phyloP scores from a whole-genome alignment of 129 eudicot species.

The Smallanthus sonchifolius region DNA sequence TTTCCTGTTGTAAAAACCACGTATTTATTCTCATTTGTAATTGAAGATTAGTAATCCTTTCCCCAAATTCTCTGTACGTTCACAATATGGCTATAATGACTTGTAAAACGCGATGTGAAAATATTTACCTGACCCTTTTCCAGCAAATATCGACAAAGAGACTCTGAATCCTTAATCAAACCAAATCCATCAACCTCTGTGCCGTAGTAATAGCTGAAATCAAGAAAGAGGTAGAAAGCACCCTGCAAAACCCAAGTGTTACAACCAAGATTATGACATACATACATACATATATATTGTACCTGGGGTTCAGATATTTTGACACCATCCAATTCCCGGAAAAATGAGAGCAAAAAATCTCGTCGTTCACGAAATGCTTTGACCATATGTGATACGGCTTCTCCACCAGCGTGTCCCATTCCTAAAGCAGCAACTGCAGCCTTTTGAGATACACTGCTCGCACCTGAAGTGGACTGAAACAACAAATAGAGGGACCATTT shows the following conservation, averaged over 20 bases:
- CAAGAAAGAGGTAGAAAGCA: slow-evolving; percentile 94
- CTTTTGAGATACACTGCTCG: slow-evolving; percentile 86
- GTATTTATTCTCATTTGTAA: no score
- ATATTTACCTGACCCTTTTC: slow-evolving; percentile 80
- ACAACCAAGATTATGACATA: neutral
- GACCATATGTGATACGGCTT: slow-evolving; percentile 77
- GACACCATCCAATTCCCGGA: slow-evolving; percentile 70
- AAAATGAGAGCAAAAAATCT: slow-evolving; percentile 67
- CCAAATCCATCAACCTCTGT: slow-evolving; percentile 78
- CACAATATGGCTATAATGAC: neutral
- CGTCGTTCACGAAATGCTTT: slow-evolving; percentile 83
- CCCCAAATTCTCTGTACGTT: no score
- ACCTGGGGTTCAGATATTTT: slow-evolving; percentile 93
- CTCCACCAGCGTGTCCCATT: slow-evolving; percentile 96
- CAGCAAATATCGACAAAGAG: slow-evolving; percentile 82
- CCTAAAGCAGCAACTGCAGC: slow-evolving; percentile 97
- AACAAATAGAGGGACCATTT: neutral
- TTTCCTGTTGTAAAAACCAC: no score
- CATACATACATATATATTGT: neutral
- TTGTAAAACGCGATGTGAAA: neutral
- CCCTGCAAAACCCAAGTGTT: slow-evolving; percentile 52
- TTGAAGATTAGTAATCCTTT: no score
- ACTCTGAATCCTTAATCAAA: slow-evolving; percentile 67
- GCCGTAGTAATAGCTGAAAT: slow-evolving; percentile 90
- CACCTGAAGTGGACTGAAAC: slow-evolving; percentile 85